Conservation (phyloP, 495 filamentous ascomycete genomes). For the Talaromyces liani region DNA sequence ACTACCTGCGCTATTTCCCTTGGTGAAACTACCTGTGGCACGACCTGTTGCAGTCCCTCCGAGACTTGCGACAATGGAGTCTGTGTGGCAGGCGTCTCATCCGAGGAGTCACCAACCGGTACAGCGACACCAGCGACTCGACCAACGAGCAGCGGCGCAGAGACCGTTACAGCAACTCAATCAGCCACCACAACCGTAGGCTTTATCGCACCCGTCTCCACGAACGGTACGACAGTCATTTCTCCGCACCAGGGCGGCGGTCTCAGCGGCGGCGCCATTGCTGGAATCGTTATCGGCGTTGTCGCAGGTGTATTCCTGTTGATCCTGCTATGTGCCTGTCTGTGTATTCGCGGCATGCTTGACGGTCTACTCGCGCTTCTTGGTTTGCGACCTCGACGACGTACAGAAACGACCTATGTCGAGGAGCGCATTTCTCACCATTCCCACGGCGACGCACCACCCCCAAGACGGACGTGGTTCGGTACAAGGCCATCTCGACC, state of each 20-base stretch:
- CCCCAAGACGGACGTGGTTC: conserved; percentile 58
- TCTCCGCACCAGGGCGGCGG: conserved; percentile 36
- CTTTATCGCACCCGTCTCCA: conserved; percentile 50
- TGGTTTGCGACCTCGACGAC: conserved; percentile 46
- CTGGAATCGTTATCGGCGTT: conserved; percentile 87
- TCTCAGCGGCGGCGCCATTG: conserved; percentile 79
- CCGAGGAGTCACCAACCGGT: conserved; percentile 25
- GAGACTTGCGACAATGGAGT: conserved; percentile 53
- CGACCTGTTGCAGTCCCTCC: conserved; percentile 63
- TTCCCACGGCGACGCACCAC: conserved; percentile 26
- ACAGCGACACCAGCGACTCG: conserved; percentile 52
- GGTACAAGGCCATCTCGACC: conserved; percentile 47
- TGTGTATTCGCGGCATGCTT: conserved; percentile 60
- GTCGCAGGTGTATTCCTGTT: conserved; percentile 70
- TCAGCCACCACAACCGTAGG: conserved; percentile 50
- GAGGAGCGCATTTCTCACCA: conserved; percentile 63
- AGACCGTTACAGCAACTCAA: conserved; percentile 47
- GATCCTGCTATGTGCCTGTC: conserved; percentile 65
- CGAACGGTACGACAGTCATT: conserved; percentile 40
- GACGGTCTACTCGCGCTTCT: conserved; percentile 59
- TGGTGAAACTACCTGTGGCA: conserved; percentile 62
- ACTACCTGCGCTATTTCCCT: conserved; percentile 50
- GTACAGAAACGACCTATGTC: conserved; percentile 51
- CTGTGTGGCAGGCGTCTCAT: conserved; percentile 33
- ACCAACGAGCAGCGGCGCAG: conserved; percentile 56